Base-by-base conservation (phyloP, 441 rosid species). In the Isatis lusitanica region DNA sequence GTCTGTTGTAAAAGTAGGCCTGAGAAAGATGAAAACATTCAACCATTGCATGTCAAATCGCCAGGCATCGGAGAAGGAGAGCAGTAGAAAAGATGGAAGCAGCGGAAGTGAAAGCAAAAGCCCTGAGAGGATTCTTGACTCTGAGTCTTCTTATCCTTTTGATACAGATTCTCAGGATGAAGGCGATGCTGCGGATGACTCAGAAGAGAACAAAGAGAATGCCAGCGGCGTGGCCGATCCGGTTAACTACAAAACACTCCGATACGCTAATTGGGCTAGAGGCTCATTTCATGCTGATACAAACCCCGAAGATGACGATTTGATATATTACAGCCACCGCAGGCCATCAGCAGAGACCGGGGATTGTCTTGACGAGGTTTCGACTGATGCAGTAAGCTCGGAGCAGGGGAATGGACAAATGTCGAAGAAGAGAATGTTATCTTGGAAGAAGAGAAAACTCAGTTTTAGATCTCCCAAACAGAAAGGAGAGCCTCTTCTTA, bases 361-460 rank as follows among this genome's bases (percentile, higher is more conserved):
- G 17, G 74, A 82, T 68, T 82, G 81, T 7, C 53, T 60, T 21
- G 36, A 33, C 59, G 89, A 83, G 60, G 87, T 83, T 66, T 63
- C 79, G 11, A 74, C 56, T 62, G 81, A 64, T 52, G 78, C 78
- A 51, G 74, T 81, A 7, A 70, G 60, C 39, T 74, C 84, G 64
- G 97, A 85, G 80, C 82, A 82, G 62, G 52, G 81, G 36, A 56
- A 79, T 42, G 48, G 80, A 62, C 89, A 71, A 52, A 78, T 82
- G 63, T 81, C 91, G 5, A 90, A 86, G 74, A 91, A 88, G 67
- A 82, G 87, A 61, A 81, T 90, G 74, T 74, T 93, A 17, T 79
- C 95, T 63, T 93, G 98, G 98, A 89, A 88, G 86, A 93, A 90
- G 80, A 84, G 97, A 80, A 90, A 89, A 66, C 74, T 93, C 65